Base-by-base conservation (phyloP, 2,329 filamentous ascomycete genomes). In the Fonsecaea erecta region DNA sequence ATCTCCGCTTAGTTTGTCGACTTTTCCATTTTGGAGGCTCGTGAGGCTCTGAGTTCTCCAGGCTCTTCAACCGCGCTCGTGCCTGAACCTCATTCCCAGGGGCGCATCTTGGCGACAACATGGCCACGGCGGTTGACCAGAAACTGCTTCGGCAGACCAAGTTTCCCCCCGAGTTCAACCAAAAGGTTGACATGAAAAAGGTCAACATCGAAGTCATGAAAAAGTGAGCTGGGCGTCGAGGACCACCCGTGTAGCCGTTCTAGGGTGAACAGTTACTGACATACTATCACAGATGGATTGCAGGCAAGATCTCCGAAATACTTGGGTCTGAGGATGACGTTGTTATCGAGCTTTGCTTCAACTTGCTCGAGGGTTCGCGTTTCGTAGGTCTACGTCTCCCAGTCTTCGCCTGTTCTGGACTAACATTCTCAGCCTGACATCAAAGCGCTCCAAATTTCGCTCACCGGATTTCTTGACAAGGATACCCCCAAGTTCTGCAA, bases 151-250 rank as follows among this genome's bases (percentile, higher is more conserved):
- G 90, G 84, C 89, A 89, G 78, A 98, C 93, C 62, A 97, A 96
- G 75, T 98, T 97, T 70, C 95, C 95, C 52, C 85, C 89, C 7
- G 93, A 97, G 75, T 99, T 98, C 81, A 94, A 86, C 75, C 88
- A 91, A 76, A 97, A 97, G 82, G 95, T 99, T 70, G 93, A 99
- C 82, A 97, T 96, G 87, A 87, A 89, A 72, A 98, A 98, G 82
- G 93, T 99, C 78, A 97, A 99, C 76, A 84, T 97, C 57, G 92
- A 96, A 78, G 91, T 99, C 62, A 96, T 99, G 88, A 97, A 97
- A 85, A 96, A 95, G 91, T 96, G 76, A 75, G 88, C 80, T 66
- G 30, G 5, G 16, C 16, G 8, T 32, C 35, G 59, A 53, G 62
- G 68, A 64, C 8, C 55, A 65, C 57, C 24, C 18, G n/a, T 6